These are phyloP conservation scores for Nicotiana otophora DNA, from an alignment of 257 asterid genomes.

Conservation along the genomic window DNA sequence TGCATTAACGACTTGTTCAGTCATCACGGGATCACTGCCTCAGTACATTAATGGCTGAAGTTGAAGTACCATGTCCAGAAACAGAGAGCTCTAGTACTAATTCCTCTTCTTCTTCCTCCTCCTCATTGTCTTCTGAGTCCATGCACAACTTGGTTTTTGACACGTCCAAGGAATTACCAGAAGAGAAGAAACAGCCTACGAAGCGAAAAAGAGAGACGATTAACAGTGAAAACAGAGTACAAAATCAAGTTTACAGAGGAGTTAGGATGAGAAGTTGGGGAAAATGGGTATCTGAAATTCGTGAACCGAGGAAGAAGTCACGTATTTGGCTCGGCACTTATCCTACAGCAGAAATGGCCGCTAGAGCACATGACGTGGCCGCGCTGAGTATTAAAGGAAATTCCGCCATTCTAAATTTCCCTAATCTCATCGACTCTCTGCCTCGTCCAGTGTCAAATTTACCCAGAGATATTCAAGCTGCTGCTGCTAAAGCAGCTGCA, in stretches of 20 bases:
- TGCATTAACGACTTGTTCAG: not conserved
- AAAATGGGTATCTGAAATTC: constrained; percentile 15
- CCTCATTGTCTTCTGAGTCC: not conserved
- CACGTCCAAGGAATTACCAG: not conserved
- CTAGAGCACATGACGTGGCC: constrained; percentile 10
- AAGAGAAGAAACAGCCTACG: not conserved
- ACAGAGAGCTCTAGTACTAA: not conserved
- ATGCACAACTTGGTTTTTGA: not conserved
- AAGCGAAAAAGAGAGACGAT: constrained; percentile 13
- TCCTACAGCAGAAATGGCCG: not conserved
- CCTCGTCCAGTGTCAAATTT: constrained; percentile 8
- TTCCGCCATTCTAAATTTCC: constrained; percentile 7
- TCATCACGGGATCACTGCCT: not conserved
- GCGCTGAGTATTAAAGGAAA: constrained; percentile 1
- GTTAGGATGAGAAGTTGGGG: constrained; percentile 16
- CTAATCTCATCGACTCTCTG: not conserved
- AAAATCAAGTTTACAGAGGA: constrained; percentile 1
- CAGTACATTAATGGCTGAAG: not conserved
- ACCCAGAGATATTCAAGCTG: constrained; percentile 11
- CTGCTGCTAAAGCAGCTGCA: constrained; percentile 10
- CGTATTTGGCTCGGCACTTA: constrained; percentile 13
- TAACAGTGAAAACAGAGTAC: not conserved
- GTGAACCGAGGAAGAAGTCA: constrained; percentile 8
- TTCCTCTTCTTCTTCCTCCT: not conserved
- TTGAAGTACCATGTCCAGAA: constrained; percentile 5